These are phyloP conservation scores for Hanseniaspora uvarum DNA, from an alignment of 1,139 yeast genomes.

Conservation along the genomic window DNA sequence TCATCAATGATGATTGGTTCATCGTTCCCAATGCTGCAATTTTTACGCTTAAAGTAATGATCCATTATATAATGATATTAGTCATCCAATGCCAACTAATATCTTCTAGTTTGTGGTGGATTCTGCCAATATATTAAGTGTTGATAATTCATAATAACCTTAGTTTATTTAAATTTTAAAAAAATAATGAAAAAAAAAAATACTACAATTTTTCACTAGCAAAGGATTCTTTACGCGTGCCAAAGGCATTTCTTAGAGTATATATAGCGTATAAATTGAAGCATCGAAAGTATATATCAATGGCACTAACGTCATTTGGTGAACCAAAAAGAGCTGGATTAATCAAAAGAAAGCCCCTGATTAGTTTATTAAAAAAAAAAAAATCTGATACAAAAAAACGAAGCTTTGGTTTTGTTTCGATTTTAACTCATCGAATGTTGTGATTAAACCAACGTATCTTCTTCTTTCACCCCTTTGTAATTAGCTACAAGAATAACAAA, in stretches of 20 bases:
- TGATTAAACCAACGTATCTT: neutral
- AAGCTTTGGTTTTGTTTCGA: no score
- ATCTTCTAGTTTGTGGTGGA: no score
- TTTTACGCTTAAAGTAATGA: conserved; percentile 11
- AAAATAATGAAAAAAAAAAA: neutral
- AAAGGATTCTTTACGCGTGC: neutral
- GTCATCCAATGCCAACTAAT: no score
- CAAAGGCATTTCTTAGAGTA: neutral
- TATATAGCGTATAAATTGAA: neutral
- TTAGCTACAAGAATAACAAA: no score
- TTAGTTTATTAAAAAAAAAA: no score
- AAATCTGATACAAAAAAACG: neutral
- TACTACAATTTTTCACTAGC: neutral
- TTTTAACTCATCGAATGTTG: neutral
- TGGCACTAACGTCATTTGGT: neutral
- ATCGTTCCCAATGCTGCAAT: neutral
- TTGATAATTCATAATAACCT: no score
- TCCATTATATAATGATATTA: conserved; percentile 6
- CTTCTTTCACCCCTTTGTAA: neutral
- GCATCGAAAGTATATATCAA: neutral
- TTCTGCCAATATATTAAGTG: no score
- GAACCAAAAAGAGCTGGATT: no score
- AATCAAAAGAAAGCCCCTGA: no score
- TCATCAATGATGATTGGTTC: neutral
- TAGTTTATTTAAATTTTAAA: neutral